Base-by-base conservation (phyloP, 495 filamentous ascomycete species). In the Penicillium steckii region DNA sequence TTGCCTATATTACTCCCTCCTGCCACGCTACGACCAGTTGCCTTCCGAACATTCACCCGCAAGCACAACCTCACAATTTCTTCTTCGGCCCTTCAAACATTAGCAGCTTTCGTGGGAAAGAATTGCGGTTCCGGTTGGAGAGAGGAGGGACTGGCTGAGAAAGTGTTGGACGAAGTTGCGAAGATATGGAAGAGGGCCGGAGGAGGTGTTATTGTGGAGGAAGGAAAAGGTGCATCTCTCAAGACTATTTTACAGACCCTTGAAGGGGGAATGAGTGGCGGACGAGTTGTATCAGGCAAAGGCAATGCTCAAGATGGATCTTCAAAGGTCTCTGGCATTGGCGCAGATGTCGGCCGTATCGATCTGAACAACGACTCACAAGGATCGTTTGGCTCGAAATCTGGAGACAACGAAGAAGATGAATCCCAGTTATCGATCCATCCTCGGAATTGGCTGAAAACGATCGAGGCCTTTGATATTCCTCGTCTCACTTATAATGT, bases 121-220 rank as follows among this genome's bases (percentile, higher is more conserved):
- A 86, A 96, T 66, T 98, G 94, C 65, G 94, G 94, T 40, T 88
- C 91, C 30, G 91, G 86, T 84, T 98, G 94, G 94, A 82, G 94
- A 55, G 91, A 97, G 73, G 91, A 93, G 67, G 94, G 94, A 0
- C 73, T 96, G 8, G 94, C 91, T 4, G 94, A 98, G 64, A 87
- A 85, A 60, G 88, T 96, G 6, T 72, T 97, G 17, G 95, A 97
- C 57, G 93, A 97, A 67, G 84, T 91, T 12, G 91, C 95, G 0
- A 86, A 86, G 66, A 80, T 77, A 50, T 98, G 94, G 95, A 96
- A 93, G 71, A 88, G 85, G 52, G 79, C 84, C 50, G 77, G 81
- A 0, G 89, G 89, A 3, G 87, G 87, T 18, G 89, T 96, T 19
- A 93, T 97, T 52, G 89, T 97, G 2, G 90, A 95, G 46, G 90